phyloP scores from a whole-genome alignment of 108 stramenopile genomes.

The Heterococcus sp. region DNA sequence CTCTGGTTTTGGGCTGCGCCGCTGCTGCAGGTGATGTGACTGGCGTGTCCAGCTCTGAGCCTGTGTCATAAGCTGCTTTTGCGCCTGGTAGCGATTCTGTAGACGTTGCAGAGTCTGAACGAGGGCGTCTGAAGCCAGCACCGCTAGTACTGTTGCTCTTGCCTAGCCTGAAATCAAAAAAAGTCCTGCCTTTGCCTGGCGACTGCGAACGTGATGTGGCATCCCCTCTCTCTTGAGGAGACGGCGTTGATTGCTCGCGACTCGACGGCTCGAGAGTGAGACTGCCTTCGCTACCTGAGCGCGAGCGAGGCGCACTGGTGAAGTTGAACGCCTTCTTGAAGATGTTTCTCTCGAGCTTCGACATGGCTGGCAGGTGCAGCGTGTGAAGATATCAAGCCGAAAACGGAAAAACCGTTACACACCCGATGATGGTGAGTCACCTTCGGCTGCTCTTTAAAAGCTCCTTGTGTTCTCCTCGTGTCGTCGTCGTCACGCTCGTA shows the following conservation, averaged over 20 bases:
- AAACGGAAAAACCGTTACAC: too few relatives aligned
- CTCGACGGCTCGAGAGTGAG: neutral
- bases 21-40: neutral
- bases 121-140: neutral
- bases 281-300: neutral
- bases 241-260: neutral
- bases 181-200: neutral
- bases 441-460: too few relatives aligned
- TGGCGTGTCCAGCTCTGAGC: neutral
- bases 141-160: neutral
- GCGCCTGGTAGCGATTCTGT: neutral
- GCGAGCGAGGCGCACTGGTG: neutral
- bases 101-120: neutral
- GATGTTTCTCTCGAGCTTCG: neutral
- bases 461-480: too few relatives aligned
- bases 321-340: neutral
- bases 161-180: neutral
- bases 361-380: too few relatives aligned
- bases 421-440: too few relatives aligned
- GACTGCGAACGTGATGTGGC: too few relatives aligned
- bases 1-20: too few relatives aligned
- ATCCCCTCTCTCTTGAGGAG: too few relatives aligned
- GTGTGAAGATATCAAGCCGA: too few relatives aligned
- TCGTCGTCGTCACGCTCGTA: too few relatives aligned
- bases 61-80: neutral